phyloP scores from a whole-genome alignment of 441 rosid genomes.

The Brassica hybrid region DNA sequence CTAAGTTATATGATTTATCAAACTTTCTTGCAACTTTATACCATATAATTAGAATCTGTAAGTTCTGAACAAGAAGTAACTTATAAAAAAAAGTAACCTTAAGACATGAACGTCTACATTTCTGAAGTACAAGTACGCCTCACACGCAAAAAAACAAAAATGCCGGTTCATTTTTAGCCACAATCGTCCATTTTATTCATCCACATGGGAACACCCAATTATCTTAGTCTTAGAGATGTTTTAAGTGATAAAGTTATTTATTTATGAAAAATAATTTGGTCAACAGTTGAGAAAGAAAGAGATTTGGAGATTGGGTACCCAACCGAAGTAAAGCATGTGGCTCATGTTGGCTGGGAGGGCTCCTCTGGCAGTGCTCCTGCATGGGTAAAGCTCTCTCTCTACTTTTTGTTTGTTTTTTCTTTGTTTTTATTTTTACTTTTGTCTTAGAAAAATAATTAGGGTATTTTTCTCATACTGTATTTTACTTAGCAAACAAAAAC shows the following conservation, averaged over 20 bases:
- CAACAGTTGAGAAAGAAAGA: slow-evolving; percentile 59
- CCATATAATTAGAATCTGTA: not conserved
- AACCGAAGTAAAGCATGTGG: slow-evolving; percentile 71
- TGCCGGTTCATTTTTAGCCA: not conserved
- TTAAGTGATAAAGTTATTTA: not conserved
- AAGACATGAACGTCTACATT: not conserved
- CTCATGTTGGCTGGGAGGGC: slow-evolving; percentile 71
- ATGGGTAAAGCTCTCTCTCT: slow-evolving; percentile 47
- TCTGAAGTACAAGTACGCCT: not conserved
- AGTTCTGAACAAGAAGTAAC: not conserved
- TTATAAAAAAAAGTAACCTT: not conserved
- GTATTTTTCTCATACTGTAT: not conserved
- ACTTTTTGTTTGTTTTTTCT: not conserved
- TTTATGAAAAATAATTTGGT: not conserved
- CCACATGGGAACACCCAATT: not conserved
- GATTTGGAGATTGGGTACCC: slow-evolving; percentile 74
- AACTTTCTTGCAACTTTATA: not conserved
- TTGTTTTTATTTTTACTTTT: not conserved
- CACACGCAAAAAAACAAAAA: not conserved
- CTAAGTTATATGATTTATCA: not conserved
- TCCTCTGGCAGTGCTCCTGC: slow-evolving; percentile 61
- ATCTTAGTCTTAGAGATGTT: slow-evolving; percentile 17
- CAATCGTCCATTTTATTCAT: slow-evolving; percentile 11
- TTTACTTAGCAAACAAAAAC: not conserved
- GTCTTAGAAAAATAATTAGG: not conserved